Conservation (phyloP, 148 eudicot genomes). For the Selenicereus undatus region DNA sequence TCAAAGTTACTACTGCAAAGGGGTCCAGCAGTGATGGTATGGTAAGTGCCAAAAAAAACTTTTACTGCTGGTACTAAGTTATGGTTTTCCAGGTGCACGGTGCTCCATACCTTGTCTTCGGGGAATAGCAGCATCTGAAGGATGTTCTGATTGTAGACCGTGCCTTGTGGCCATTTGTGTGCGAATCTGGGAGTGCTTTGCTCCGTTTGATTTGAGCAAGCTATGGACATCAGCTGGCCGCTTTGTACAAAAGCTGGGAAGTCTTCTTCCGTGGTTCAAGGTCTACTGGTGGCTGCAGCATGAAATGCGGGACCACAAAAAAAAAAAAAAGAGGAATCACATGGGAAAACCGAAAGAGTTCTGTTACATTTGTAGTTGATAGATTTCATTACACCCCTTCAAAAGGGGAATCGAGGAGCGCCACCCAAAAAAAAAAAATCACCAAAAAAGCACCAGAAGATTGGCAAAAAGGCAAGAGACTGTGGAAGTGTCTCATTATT, state of each 20-base stretch:
- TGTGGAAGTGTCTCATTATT: neutral
- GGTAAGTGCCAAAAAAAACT: conserved; percentile 32
- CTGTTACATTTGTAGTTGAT: neutral
- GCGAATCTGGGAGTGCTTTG: conserved; percentile 3
- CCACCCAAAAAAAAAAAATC: too few species aligned
- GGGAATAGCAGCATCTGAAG: neutral
- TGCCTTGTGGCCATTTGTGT: conserved; percentile 15
- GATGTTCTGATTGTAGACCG: neutral
- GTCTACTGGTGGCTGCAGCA: neutral
- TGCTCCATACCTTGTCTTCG: neutral
- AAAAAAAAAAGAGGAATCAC: neutral
- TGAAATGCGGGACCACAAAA: neutral
- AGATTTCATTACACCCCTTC: conserved; percentile 7
- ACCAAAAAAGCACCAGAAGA: too few species aligned
- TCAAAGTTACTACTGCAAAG: conserved; percentile 16
- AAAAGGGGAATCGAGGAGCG: neutral
- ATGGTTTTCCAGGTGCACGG: conserved; percentile 33
- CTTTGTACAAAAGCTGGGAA: conserved; percentile 9
- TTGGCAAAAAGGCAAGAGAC: neutral
- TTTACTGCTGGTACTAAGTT: conserved; percentile 32
- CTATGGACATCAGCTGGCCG: conserved; percentile 1
- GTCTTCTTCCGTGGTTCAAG: neutral
- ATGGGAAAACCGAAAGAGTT: neutral
- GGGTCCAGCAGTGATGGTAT: conserved; percentile 25
- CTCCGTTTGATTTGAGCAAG: conserved; percentile 1